phyloP scores from a whole-genome alignment of 1,284 basidiomycete species.

The Ustilago vetiveriae region DNA sequence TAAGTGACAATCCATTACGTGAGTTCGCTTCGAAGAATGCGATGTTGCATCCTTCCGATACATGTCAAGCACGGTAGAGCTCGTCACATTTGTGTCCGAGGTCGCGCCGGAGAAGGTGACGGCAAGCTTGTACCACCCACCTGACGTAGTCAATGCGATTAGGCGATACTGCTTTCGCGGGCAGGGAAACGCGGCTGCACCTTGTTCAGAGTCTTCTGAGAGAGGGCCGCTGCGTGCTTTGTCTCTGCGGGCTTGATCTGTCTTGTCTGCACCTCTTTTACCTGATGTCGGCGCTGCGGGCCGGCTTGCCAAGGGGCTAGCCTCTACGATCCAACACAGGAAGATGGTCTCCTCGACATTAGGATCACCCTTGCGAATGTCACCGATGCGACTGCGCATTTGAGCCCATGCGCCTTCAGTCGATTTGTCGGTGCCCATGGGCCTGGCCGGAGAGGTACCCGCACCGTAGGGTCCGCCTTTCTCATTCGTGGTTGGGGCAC shows the following conservation, averaged over 20 bases:
- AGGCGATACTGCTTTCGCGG: conserved; percentile 19
- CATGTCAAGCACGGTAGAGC: conserved; percentile 54
- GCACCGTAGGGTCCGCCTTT: conserved; percentile 9
- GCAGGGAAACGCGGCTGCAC: background rate
- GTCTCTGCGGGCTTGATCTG: background rate
- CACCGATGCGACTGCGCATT: conserved; percentile 54
- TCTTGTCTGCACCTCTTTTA: background rate
- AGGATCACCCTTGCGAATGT: conserved; percentile 56
- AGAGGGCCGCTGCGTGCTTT: background rate
- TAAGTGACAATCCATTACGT: conserved; percentile 22
- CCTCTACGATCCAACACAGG: conserved; percentile 50
- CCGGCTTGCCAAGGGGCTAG: background rate
- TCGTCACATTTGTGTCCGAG: background rate
- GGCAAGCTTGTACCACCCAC: conserved; percentile 57
- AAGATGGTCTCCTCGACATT: conserved; percentile 56
- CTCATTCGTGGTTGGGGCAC: conserved; percentile 5
- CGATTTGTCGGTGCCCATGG: conserved; percentile 36
- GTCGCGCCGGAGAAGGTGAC: conserved; percentile 13
- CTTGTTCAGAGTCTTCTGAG: background rate
- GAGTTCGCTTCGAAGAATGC: conserved; percentile 5
- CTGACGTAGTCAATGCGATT: conserved; percentile 57
- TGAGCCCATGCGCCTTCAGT: conserved; percentile 61
- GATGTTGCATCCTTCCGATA: conserved; percentile 32
- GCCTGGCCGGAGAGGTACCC: background rate
- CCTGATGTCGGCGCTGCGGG: background rate